phyloP scores from a whole-genome alignment of 768 basidiomycete genomes.

The Russula sp. region DNA sequence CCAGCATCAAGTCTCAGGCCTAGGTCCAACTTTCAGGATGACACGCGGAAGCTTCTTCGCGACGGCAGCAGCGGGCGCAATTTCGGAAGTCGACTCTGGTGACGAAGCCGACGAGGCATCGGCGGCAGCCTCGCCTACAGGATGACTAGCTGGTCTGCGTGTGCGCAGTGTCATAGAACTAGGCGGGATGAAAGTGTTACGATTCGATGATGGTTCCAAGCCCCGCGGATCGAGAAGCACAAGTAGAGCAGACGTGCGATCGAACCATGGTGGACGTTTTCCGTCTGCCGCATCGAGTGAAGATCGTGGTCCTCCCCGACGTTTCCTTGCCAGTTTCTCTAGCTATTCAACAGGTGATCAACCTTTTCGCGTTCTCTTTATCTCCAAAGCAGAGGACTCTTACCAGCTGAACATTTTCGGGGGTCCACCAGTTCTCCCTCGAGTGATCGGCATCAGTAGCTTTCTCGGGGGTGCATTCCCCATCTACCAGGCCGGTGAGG shows the following conservation, averaged over 20 bases:
- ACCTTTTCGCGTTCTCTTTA: neutral
- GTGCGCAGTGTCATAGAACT: slow-evolving; percentile 26
- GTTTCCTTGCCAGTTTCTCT: slow-evolving; percentile 26
- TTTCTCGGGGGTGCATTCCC: slow-evolving; percentile 1
- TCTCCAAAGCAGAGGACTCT: neutral
- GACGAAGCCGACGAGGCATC: neutral
- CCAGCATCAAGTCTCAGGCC: slow-evolving; percentile 14
- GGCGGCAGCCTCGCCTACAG: neutral
- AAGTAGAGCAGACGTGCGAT: slow-evolving; percentile 25
- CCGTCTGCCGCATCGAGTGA: slow-evolving; percentile 9
- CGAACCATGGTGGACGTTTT: slow-evolving; percentile 22
- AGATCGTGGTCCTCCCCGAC: slow-evolving; percentile 14
- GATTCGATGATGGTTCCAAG: slow-evolving; percentile 12
- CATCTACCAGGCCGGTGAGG: slow-evolving; percentile 60
- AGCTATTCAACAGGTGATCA: slow-evolving; percentile 12
- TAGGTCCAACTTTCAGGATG: slow-evolving; percentile 28
- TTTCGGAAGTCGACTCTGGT: slow-evolving; percentile 16
- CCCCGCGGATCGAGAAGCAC: slow-evolving; percentile 15
- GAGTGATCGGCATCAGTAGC: neutral
- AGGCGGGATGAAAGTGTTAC: slow-evolving; percentile 17
- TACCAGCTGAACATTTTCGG: slow-evolving; percentile 26
- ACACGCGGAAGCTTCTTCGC: slow-evolving; percentile 29
- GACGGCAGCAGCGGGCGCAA: neutral
- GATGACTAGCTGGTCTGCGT: slow-evolving; percentile 10
- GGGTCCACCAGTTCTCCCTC: slow-evolving; percentile 36